Base-by-base conservation (phyloP, 805 yeast species). In the Starmera amethionina region DNA sequence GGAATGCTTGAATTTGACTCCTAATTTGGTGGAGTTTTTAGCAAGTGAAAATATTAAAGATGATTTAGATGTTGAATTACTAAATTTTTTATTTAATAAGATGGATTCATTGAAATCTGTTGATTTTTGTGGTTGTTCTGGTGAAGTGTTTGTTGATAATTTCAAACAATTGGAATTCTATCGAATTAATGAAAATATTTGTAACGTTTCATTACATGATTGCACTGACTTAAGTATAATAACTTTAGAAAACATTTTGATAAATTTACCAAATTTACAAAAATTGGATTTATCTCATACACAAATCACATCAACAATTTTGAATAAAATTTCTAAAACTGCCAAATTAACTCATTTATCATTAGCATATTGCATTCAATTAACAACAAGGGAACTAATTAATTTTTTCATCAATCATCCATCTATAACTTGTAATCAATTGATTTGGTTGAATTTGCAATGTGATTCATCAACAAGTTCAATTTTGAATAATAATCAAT, bases 121-220 rank as follows among this genome's bases (percentile, higher is more conserved):
- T 11, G 97, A 88, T 60, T 86, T 88, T 46, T 88, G 96, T 59
- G 97, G 96, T 8, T 84, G 94, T 32, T 75, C 86, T 6, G 82
- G 84, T 35, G 67, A 65, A 31, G 63, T 55, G 28, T 85, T 87
- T 54, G 75, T 77, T 11, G 50, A 65, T 12, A 79, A 83, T 19
- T 80, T 86, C 50, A 63, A 68, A 14, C 52, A 63, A 15, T 57
- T 75, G 18, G 9, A 34, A 19, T n/a, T 34, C 11, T 9, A 34
- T 19, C 16, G 30, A 8, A 19, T 25, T 9, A 34, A 50, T n/a
- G 35, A 15, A 7, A 48, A 46, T 39, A 49, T 55, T 29, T 46
- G 49, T 5, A 48, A 54, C 31, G 67, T 89, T 10, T 85, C 95
- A 0, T 75, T 89, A 53, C 95, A 88, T 60, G 96, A 87, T 53